Evolutionary conservation across 78 protist genomes (phyloP), one percentile per base, ranked within the genome.

Genomic region (Chrysochromulina parva): DNA sequence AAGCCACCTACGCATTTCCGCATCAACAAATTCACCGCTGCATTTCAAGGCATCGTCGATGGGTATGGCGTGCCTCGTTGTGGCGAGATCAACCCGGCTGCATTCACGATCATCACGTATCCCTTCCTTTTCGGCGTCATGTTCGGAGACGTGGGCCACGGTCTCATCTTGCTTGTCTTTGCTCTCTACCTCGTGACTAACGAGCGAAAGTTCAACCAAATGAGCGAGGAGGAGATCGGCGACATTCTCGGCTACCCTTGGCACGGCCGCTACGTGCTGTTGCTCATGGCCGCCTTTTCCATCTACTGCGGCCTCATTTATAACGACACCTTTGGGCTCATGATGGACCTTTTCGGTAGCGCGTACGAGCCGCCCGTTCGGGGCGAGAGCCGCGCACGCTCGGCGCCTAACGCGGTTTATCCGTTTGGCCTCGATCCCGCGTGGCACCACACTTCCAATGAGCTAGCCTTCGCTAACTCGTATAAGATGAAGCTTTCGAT

Each of bases 121-220:
- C 99, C 99, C 62, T 99, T 98, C 98, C 93, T 99, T 28, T 99
- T 99, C 60, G 99, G 98, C 53, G 97, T 99, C 90, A 99, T 99
- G 99, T 99, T 97, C 91, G 99, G 99, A n/a, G 99, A 99, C 88
- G 60, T 97, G 2, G 99, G 99, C 55, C 99, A 99, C 96, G 99
- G 99, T 50, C 0, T 97, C 73, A 78, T 62, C 26, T 90, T 98
- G 73, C 95, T 96, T 24, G 48, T 19, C 48, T 53, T 78, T 19
- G 60, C 86, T 19, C 65, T 53, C 47, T 50, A 22, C 50, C n/a
- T 50, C 28, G 0, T 22, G 62, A 0, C 7, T 1, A 22, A 53
- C 62, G 86, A 78, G 86, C 1, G 1, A n/a, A 19, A 19, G 65
- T 2, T 53, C 62, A 24, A 22, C 24, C 24, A 2, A 22, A 1